Evolutionary conservation across 2,329 filamentous ascomycete species (phyloP).

Genomic region (Simplicillium aogashimaense): DNA sequence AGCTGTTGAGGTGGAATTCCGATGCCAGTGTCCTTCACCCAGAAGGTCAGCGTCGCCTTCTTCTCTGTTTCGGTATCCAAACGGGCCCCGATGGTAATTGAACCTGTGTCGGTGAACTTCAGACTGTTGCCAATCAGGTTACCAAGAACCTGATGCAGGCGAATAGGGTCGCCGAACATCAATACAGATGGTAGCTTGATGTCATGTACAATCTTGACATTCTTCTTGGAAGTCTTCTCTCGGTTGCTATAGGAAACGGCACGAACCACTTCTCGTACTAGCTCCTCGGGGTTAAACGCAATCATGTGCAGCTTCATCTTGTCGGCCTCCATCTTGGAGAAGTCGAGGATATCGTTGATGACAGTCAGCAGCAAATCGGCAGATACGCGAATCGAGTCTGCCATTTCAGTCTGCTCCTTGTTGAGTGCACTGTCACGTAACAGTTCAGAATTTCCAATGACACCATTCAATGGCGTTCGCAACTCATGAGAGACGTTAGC

Average conservation of each 20-base stretch:
- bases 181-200: slow-evolving; percentile 68
- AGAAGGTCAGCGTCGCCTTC: slow-evolving; percentile 68
- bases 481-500: slow-evolving; percentile 76
- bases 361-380: slow-evolving; percentile 82
- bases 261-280: slow-evolving; percentile 56
- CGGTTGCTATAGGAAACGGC: slow-evolving; percentile 57
- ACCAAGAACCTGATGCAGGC: slow-evolving; percentile 59
- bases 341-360: slow-evolving; percentile 94
- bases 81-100: slow-evolving; percentile 71
- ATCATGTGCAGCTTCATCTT: slow-evolving; percentile 73
- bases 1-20: slow-evolving; percentile 76
- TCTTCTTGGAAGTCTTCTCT: slow-evolving; percentile 51
- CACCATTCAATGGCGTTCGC: slow-evolving; percentile 74
- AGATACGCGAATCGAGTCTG: slow-evolving; percentile 77
- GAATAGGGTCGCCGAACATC: slow-evolving; percentile 56
- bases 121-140: slow-evolving; percentile 89
- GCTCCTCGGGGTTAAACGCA: slow-evolving; percentile 57
- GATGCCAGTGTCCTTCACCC: slow-evolving; percentile 83
- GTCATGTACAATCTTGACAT: slow-evolving; percentile 57
- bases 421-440: slow-evolving; percentile 66
- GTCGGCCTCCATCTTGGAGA: slow-evolving; percentile 86
- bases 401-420: slow-evolving; percentile 72
- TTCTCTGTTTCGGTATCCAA: slow-evolving; percentile 63
- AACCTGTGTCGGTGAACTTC: slow-evolving; percentile 84
- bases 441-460: slow-evolving; percentile 82